Evolutionary conservation across 352 stramenopile species (phyloP), one percentile per base, ranked within the genome.

Genomic region (Pilasporangium apinafurcum): DNA sequence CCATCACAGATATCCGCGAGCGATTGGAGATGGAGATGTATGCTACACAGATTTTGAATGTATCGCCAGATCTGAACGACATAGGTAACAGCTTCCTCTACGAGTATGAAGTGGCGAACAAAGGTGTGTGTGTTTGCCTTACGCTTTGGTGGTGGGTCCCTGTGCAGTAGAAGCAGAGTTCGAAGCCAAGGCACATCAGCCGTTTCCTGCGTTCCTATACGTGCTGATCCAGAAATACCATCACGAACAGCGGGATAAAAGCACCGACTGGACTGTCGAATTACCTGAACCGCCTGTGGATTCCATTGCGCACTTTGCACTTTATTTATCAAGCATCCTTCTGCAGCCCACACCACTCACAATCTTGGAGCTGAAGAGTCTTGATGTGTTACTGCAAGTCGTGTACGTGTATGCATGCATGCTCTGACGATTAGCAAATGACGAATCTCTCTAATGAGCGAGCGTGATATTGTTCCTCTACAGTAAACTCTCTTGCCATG

Each of bases 151-250:
- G 47, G 51, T 32, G 20, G 16, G 50, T 70, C 71, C 31, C 33
- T 45, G 54, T 57, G 59, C 61, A 87, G 78, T 87, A 68, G 78
- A 87, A 70, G 75, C 64, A 65, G 82, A 93, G 59, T 89, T 92
- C 61, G 82, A 93, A 53, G 60, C 77, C 24, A 91, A 91, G 50
- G 70, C 66, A 21, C 65, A 90, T 32, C 77, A 78, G 0, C 82
- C 82, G 22, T 90, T 92, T 42, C 82, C 82, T 3, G 43, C 37
- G 18, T 93, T 89, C 42, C 56, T 93, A 29, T 66, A 75, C 42
- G 55, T 83, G 12, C 59, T 93, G 31, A 90, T 93, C 38, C 76
- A 93, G 39, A 93, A 89, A 62, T 93, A 89, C 53, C 79, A 89
- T 47, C 73, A 65, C 33, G 82, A 93, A 50, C 65, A 67, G 27